Evolutionary conservation across 495 filamentous ascomycete genomes (phyloP).

Genomic region (Penicillium crystallinum): DNA sequence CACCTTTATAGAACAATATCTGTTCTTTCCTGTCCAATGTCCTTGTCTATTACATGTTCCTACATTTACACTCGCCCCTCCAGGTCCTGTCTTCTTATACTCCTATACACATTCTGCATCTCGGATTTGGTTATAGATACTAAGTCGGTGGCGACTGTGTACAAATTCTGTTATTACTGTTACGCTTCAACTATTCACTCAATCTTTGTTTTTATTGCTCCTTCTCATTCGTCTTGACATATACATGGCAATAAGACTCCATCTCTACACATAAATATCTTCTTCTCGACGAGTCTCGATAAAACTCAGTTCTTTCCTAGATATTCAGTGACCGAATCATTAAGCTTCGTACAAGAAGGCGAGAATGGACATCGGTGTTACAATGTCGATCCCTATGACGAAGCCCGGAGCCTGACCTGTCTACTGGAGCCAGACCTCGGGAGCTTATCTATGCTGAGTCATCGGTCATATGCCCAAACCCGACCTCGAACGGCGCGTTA

Average conservation of each 20-base stretch:
- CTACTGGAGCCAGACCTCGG: no score
- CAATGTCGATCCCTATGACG: no score
- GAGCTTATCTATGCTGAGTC: neutral
- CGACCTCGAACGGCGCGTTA: neutral
- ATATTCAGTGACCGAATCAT: no score
- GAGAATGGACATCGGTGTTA: neutral
- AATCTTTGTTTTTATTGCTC: neutral
- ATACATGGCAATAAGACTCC: neutral
- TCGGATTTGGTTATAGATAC: conserved; percentile 18
- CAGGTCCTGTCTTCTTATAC: conserved; percentile 12
- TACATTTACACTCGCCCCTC: conserved; percentile 4
- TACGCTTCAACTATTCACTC: neutral
- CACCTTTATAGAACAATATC: neutral
- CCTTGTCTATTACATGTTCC: neutral
- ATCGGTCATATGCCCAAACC: neutral
- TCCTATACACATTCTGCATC: conserved; percentile 1
- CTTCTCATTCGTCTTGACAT: neutral
- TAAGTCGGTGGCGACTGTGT: conserved; percentile 10
- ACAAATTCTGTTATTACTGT: conserved; percentile 10
- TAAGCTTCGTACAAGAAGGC: neutral
- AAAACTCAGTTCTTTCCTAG: neutral
- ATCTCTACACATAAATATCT: neutral
- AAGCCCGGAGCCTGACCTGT: neutral
- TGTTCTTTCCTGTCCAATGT: conserved; percentile 1
- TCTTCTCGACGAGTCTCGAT: neutral